These are phyloP conservation scores for Penicillium capsulatum DNA, from an alignment of 2,329 filamentous ascomycete genomes.

Conservation along the genomic window DNA sequence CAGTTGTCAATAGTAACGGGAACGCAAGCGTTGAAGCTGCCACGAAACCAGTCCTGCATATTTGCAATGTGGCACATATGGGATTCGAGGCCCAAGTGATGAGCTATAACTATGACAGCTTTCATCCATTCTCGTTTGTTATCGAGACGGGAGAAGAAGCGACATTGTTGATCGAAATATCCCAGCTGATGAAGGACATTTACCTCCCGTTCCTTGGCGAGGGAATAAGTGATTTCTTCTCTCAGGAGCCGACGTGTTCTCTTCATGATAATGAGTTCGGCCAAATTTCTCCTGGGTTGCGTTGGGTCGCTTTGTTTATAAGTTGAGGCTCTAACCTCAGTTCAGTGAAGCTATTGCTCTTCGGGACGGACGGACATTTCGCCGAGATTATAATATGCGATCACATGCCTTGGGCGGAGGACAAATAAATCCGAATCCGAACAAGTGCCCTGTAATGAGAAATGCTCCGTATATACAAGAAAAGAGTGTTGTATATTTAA, in stretches of 20 bases:
- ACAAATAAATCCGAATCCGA: no score
- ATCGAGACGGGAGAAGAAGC: slow-evolving; percentile 21
- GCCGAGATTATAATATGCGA: background rate
- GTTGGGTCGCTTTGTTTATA: background rate
- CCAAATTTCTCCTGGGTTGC: background rate
- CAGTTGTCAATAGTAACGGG: slow-evolving; percentile 13
- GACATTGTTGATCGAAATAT: slow-evolving; percentile 15
- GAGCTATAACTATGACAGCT: slow-evolving; percentile 25
- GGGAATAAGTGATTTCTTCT: slow-evolving; percentile 20
- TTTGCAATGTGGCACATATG: slow-evolving; percentile 13
- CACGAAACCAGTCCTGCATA: slow-evolving; percentile 17
- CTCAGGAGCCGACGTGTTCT: slow-evolving; percentile 12
- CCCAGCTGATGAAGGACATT: slow-evolving; percentile 23
- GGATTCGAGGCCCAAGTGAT: slow-evolving; percentile 24
- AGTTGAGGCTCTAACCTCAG: background rate
- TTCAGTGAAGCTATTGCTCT: background rate
- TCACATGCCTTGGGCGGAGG: no score
- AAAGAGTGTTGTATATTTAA: no score
- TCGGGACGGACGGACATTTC: background rate
- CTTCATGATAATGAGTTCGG: background rate
- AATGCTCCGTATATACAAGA: no score
- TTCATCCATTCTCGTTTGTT: slow-evolving; percentile 20
- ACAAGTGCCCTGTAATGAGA: no score
- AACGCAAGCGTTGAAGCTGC: slow-evolving; percentile 26
- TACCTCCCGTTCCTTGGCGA: slow-evolving; percentile 16